Evolutionary conservation across 176 grass and related monocot species (phyloP), one percentile per base, ranked within the genome.

Genomic region (Aegilops speltoides): DNA sequence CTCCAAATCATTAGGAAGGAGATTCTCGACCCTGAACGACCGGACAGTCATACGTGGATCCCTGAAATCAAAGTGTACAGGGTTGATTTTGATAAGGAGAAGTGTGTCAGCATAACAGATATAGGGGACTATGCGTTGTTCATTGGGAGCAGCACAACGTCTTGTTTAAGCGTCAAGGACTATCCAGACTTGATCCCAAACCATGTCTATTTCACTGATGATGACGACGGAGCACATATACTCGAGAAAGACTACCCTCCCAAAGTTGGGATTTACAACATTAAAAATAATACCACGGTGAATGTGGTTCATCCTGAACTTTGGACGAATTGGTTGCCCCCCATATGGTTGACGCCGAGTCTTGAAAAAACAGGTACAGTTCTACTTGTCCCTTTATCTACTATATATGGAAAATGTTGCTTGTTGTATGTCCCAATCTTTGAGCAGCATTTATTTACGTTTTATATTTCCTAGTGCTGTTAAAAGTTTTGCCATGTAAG

Each of bases 251-350:
- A 22, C 11, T 17, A 52, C 20, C 9, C 28, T 77, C 48, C 16
- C 31, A 5, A 77, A 6, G 26, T 59, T 28, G 75, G 75, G 33
- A 10, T 77, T 52, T 77, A 56, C 75, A 34, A 56, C 28, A 13
- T 77, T 32, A 50, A 59, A 19, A 77, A 13, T 26, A 57, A 7
- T 20, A 77, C 48, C 10, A 13, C 2, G 13, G 32, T 50, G 32
- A 56, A 12, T 56, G 28, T 59, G 28, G 48, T 34, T 13, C 32
- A 13, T 59, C 48, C 50, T 77, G 14, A 77, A 77, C 75, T 77
- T 59, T 59, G 75, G 75, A 77, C 34, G 50, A 56, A 57, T 34
- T 59, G 48, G 17, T n/a, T 34, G 75, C 75, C 75, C 56, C 75
- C 75, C 8, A 57, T 77, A 22, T 77, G 26, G 46, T 33, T 77